These are phyloP conservation scores for Colletotrichum caudatum DNA, from an alignment of 2,329 filamentous ascomycete species.

Conservation along the genomic window DNA sequence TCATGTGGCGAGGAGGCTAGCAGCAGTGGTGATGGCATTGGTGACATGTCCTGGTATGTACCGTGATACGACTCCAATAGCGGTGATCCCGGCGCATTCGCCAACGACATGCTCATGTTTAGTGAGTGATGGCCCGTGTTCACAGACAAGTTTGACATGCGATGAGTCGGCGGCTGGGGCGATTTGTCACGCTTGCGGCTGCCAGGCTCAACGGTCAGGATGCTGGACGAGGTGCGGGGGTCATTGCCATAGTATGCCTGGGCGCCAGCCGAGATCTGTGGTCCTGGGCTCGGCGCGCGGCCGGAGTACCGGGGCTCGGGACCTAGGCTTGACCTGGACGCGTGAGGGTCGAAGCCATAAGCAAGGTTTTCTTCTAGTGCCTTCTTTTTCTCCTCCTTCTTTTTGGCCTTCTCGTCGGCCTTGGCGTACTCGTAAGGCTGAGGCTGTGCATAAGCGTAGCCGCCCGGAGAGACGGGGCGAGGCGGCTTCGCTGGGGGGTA, in stretches of 20 bases:
- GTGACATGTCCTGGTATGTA: conserved; percentile 93
- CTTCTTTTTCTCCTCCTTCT: conserved; percentile 50
- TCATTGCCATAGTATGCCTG: conserved; percentile 52
- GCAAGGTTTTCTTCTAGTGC: conserved; percentile 60
- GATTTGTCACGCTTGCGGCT: conserved; percentile 56
- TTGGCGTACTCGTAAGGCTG: conserved; percentile 47
- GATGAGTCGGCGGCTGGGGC: conserved; percentile 60
- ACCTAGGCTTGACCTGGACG: conserved; percentile 34
- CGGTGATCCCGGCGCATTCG: conserved; percentile 79
- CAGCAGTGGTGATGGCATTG: conserved; percentile 88
- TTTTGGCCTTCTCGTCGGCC: conserved; percentile 44
- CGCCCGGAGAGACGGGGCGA: conserved; percentile 39
- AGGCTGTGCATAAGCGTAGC: conserved; percentile 47
- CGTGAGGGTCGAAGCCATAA: conserved; percentile 56
- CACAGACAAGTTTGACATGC: conserved; percentile 66
- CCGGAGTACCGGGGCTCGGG: conserved; percentile 32
- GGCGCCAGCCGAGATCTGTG: conserved; percentile 41
- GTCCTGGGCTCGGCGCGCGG: conserved; percentile 35
- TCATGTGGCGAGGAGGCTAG: conserved; percentile 52
- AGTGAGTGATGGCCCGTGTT: conserved; percentile 57
- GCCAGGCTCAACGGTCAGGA: conserved; percentile 58
- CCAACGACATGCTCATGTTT: conserved; percentile 57
- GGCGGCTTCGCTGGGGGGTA: conserved; percentile 45
- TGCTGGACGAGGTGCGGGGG: conserved; percentile 53
- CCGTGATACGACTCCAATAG: conserved; percentile 92